Conservation (phyloP, 805 yeast genomes). For the Metschnikowia gelsemii region DNA sequence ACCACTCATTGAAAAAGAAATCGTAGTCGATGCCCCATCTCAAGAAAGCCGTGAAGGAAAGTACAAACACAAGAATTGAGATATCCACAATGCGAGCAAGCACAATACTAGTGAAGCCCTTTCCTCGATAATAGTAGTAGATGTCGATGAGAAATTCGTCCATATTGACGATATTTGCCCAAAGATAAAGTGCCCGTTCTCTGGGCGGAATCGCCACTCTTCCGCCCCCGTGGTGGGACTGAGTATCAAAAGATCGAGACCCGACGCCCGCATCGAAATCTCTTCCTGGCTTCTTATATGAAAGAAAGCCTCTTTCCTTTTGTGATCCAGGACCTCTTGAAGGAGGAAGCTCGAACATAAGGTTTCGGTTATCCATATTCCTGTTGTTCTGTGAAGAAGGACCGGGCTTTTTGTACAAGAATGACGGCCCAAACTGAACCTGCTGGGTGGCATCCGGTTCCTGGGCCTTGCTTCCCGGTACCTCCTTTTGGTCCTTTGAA, state of each 20-base stretch:
- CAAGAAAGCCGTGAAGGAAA: conserved; percentile 74
- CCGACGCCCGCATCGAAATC: no score
- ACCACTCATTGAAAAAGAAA: conserved; percentile 28
- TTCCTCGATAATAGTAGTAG: conserved; percentile 80
- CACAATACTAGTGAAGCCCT: conserved; percentile 80
- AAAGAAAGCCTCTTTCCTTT: conserved; percentile 5
- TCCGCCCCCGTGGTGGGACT: conserved; percentile 8
- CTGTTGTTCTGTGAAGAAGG: not conserved
- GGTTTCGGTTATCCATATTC: conserved; percentile 2
- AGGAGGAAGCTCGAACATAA: conserved; percentile 14
- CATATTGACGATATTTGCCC: conserved; percentile 94
- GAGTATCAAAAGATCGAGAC: no score
- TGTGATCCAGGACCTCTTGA: not conserved
- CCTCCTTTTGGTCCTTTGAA: not conserved
- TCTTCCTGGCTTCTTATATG: conserved; percentile 1
- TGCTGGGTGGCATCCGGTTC: no score
- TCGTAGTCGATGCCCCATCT: conserved; percentile 75
- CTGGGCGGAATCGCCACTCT: conserved; percentile 38
- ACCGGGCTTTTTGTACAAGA: not conserved
- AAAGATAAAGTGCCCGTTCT: conserved; percentile 87
- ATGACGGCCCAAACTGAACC: no score
- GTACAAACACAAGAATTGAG: conserved; percentile 73
- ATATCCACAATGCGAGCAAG: conserved; percentile 65
- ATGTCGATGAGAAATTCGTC: conserved; percentile 83
- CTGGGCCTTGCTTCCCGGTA: no score